These are phyloP conservation scores for Kregervanrija fluxuum DNA, from an alignment of 805 yeast species.

Conservation along the genomic window DNA sequence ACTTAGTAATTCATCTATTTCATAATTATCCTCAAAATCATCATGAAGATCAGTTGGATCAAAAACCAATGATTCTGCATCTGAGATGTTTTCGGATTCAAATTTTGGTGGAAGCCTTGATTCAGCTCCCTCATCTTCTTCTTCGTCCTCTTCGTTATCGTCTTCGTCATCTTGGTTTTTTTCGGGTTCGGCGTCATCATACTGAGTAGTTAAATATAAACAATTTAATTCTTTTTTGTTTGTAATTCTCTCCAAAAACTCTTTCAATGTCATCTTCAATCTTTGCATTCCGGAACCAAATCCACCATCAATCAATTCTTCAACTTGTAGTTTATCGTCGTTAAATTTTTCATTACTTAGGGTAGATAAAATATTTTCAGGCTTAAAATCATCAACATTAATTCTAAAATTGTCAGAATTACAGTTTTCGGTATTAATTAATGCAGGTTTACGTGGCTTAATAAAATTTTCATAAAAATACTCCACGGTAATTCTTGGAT, in stretches of 20 bases:
- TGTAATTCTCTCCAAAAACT: slow-evolving; percentile 37
- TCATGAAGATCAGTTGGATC: slow-evolving; percentile 30
- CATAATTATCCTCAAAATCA: slow-evolving; percentile 17
- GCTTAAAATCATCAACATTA: slow-evolving; percentile 5
- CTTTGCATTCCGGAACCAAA: slow-evolving; percentile 61
- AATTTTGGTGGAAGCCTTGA: slow-evolving; percentile 1
- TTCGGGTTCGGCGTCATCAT: slow-evolving; percentile 39
- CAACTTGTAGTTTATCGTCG: slow-evolving; percentile 40
- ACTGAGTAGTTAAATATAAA: slow-evolving; percentile 64
- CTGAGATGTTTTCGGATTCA: slow-evolving; percentile 19
- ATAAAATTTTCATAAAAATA: slow-evolving; percentile 13
- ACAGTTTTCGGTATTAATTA: slow-evolving; percentile 3
- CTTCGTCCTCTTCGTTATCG: slow-evolving; percentile 20
- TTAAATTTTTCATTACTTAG: slow-evolving; percentile 2
- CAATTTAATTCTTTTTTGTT: slow-evolving; percentile 33
- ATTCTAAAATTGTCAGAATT: neutral
- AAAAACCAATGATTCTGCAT: slow-evolving; percentile 36
- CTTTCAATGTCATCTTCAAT: slow-evolving; percentile 40
- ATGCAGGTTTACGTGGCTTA: slow-evolving; percentile 8
- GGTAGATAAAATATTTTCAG: slow-evolving; percentile 6
- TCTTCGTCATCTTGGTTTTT: slow-evolving; percentile 19
- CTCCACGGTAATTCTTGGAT: slow-evolving; percentile 5
- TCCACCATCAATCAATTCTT: slow-evolving; percentile 50
- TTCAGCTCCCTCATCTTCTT: slow-evolving; percentile 16
- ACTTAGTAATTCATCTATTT: neutral